phyloP scores from a whole-genome alignment of 169 alveolate genomes.

The Plasmodium sp. region DNA sequence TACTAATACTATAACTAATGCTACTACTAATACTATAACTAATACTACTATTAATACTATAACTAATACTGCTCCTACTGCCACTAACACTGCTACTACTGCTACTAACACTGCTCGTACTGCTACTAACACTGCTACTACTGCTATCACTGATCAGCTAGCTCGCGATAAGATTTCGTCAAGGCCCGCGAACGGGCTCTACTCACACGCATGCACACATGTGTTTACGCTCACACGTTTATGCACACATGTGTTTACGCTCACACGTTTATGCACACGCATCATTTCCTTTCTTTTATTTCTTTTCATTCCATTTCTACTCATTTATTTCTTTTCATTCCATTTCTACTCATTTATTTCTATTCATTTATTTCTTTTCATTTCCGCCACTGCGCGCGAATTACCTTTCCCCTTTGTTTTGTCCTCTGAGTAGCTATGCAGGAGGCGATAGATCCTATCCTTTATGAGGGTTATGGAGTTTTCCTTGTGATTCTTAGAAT shows the following conservation, averaged over 20 bases:
- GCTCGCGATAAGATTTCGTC: background rate
- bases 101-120: background rate
- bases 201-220: background rate
- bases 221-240: background rate
- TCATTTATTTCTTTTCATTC: background rate
- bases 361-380: background rate
- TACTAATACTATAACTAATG: background rate
- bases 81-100: background rate
- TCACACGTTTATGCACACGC: background rate
- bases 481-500: slow-evolving; percentile 31
- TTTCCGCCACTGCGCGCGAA: background rate
- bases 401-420: slow-evolving; percentile 62
- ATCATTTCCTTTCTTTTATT: background rate
- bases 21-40: background rate
- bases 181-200: background rate
- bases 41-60: background rate
- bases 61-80: too few species aligned
- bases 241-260: background rate
- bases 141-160: background rate
- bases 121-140: too few species aligned
- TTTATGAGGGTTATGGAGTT: slow-evolving; percentile 48
- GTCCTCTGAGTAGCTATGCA: slow-evolving; percentile 60
- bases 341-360: background rate
- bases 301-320: background rate
- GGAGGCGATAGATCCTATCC: slow-evolving; percentile 28